phyloP scores from a whole-genome alignment of 1,139 yeast genomes.

The Candida neerlandica region DNA sequence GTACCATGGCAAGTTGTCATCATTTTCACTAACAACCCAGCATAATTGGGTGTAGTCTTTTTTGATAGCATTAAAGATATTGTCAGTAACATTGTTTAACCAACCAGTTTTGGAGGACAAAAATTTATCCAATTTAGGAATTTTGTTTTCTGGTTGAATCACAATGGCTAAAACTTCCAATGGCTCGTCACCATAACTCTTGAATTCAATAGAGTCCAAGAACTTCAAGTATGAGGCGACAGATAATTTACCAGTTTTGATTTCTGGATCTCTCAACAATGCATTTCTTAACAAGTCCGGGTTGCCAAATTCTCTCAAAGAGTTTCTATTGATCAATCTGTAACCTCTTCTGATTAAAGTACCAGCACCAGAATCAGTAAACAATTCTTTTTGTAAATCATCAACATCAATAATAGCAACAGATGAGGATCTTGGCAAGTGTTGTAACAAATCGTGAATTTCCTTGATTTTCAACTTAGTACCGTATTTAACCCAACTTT shows the following conservation, averaged over 20 bases:
- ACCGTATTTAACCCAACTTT: constrained; percentile 98
- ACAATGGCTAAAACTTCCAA: constrained; percentile 92
- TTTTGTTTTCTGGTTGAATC: constrained; percentile 36
- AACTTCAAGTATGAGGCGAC: constrained; percentile 82
- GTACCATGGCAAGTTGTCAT: constrained; percentile 89
- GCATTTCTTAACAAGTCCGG: constrained; percentile 78
- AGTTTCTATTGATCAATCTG: constrained; percentile 72
- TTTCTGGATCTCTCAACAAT: constrained; percentile 74
- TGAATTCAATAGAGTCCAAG: constrained; percentile 65
- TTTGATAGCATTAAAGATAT: constrained; percentile 80
- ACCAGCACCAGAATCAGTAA: constrained; percentile 99
- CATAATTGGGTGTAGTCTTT: constrained; percentile 74
- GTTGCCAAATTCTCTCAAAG: constrained; percentile 72
- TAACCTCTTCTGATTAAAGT: constrained; percentile 97
- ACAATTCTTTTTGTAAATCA: constrained; percentile 93
- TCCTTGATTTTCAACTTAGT: constrained; percentile 95
- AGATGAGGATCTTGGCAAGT: constrained; percentile 93
- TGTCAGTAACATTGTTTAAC: constrained; percentile 96
- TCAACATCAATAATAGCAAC: constrained; percentile 96
- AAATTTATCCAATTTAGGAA: constrained; percentile 85
- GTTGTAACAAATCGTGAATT: constrained; percentile 90
- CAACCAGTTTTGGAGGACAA: constrained; percentile 89
- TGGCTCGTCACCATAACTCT: constrained; percentile 94
- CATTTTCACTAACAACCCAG: constrained; percentile 92
- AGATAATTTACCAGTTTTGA: constrained; percentile 67